A percentile compares a stretch with the other conserved stretches of the same genome.
These are phyloP conservation scores for Lactifluus rugatus DNA, from an alignment of 768 basidiomycete species.

Conservation along the genomic window DNA sequence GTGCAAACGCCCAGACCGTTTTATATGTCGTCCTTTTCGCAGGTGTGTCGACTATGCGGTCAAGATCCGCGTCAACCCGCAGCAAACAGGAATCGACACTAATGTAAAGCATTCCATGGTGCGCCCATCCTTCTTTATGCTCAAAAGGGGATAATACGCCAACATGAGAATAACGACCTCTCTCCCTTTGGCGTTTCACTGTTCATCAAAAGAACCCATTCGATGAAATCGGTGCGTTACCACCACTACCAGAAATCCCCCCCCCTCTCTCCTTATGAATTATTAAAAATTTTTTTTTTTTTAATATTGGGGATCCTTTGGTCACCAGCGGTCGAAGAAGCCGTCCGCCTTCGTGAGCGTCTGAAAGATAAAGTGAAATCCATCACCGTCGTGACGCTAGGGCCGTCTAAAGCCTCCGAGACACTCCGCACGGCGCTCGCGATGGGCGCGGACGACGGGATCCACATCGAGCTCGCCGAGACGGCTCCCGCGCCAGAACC, in stretches of 20 bases:
- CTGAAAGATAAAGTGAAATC: slow-evolving; percentile 68
- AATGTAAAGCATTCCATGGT: slow-evolving; percentile 99
- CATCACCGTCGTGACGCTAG: slow-evolving; percentile 91
- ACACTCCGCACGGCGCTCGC: slow-evolving; percentile 93
- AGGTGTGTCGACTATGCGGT: slow-evolving; percentile 96
- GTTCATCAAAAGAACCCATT: slow-evolving; percentile 72
- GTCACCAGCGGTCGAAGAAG: slow-evolving; percentile 97
- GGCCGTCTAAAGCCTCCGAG: slow-evolving; percentile 81
- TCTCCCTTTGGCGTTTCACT: not conserved
- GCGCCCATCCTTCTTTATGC: slow-evolving; percentile 22
- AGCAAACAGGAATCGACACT: slow-evolving; percentile 91
- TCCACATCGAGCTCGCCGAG: slow-evolving; percentile 85
- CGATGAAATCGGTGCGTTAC: slow-evolving; percentile 82
- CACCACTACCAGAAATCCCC: not conserved
- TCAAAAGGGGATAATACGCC: not conserved
- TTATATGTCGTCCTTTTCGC: not conserved
- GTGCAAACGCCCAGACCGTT: too few relatives aligned
- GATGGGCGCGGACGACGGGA: slow-evolving; percentile 91
- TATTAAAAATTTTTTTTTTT: not conserved
- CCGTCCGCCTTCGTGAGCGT: slow-evolving; percentile 84
- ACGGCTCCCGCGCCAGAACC: slow-evolving; percentile 72
- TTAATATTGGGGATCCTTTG: too few relatives aligned
- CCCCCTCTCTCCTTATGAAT: too few relatives aligned
- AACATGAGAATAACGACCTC: not conserved
- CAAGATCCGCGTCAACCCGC: slow-evolving; percentile 94